Evolutionary conservation across 2,329 filamentous ascomycete genomes (phyloP).

Genomic region (Aureobasidium sp.): DNA sequence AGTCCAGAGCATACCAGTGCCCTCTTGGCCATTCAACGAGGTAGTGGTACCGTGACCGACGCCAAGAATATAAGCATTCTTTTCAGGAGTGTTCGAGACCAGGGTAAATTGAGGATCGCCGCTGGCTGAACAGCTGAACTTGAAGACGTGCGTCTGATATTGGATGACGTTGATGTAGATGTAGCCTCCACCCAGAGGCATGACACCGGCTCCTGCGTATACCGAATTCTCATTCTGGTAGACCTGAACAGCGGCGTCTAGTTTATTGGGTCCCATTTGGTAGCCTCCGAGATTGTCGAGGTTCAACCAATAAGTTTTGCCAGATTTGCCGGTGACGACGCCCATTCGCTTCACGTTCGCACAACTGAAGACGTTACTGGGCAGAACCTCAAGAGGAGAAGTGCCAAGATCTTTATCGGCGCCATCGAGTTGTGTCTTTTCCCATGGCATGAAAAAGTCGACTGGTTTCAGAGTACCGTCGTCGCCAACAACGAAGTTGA

Average conservation of each 20-base stretch:
- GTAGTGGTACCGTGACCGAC: slow-evolving; percentile 53
- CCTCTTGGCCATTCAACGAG: slow-evolving; percentile 46
- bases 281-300: slow-evolving; percentile 46
- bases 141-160: slow-evolving; percentile 51
- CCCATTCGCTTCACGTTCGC: slow-evolving; percentile 41
- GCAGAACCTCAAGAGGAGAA: slow-evolving; percentile 39
- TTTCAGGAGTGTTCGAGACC: slow-evolving; percentile 44
- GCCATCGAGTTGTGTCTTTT: slow-evolving; percentile 44
- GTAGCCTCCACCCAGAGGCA: slow-evolving; percentile 43
- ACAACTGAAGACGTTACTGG: slow-evolving; percentile 38
- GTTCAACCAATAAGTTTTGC: slow-evolving; percentile 46
- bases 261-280: slow-evolving; percentile 37
- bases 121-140: slow-evolving; percentile 45
- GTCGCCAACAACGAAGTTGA: slow-evolving; percentile 41
- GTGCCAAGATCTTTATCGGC: slow-evolving; percentile 46
- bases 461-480: slow-evolving; percentile 39
- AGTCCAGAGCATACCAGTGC: slow-evolving; percentile 52
- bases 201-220: slow-evolving; percentile 43
- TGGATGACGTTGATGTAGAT: slow-evolving; percentile 48
- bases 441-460: slow-evolving; percentile 48
- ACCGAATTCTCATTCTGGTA: slow-evolving; percentile 45
- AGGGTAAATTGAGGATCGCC: slow-evolving; percentile 50
- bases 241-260: slow-evolving; percentile 40
- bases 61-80: slow-evolving; percentile 48
- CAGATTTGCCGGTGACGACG: slow-evolving; percentile 44